Evolutionary conservation across 805 yeast genomes (phyloP).

Genomic region (Saccharomycopsis malanga): DNA sequence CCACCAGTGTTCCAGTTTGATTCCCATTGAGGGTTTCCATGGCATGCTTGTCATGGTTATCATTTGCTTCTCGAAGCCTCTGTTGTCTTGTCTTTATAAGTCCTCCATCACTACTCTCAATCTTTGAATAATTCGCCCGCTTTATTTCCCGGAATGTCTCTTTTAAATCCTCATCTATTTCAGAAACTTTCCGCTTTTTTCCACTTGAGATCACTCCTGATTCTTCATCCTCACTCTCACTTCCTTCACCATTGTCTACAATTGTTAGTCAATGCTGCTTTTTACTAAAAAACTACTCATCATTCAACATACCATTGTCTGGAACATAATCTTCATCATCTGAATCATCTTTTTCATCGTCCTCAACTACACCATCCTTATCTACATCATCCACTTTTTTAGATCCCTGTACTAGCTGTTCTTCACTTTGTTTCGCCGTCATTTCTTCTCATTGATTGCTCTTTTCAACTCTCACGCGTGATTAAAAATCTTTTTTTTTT

Average conservation of each 20-base stretch:
- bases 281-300: no score
- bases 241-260: constrained; percentile 1
- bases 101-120: constrained; percentile 55
- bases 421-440: no score
- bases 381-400: no score
- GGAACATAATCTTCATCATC: constrained; percentile 5
- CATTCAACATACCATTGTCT: background rate
- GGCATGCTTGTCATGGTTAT: constrained; percentile 28
- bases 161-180: constrained; percentile 21
- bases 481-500: no score
- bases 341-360: constrained; percentile 3
- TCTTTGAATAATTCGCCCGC: constrained; percentile 40
- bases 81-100: constrained; percentile 66
- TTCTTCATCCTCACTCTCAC: constrained; percentile 8
- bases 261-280: background rate
- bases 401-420: no score
- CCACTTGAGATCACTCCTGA: background rate
- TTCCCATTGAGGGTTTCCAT: constrained; percentile 23
- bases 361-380: no score
- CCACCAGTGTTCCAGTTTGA: constrained; percentile 29
- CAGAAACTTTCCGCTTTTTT: background rate
- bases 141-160: constrained; percentile 22
- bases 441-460: no score
- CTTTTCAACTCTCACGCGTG: no score
- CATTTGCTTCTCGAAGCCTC: constrained; percentile 35